Conservation (phyloP, 2,329 filamentous ascomycete genomes). For the Scedosporium minutisporum region DNA sequence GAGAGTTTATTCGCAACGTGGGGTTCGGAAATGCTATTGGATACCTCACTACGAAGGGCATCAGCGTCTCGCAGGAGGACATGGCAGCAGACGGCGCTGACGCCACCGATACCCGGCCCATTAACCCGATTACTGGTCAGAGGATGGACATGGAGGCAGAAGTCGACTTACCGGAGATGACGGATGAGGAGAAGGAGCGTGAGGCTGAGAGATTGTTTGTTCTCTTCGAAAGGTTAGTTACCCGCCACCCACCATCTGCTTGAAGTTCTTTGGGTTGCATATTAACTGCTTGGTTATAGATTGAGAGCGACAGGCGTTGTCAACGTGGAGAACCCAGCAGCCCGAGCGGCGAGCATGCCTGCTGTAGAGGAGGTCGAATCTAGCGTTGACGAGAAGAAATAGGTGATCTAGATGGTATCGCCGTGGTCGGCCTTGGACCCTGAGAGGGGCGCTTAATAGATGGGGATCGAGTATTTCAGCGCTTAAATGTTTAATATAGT, state of each 20-base stretch:
- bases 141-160: constrained; percentile 58
- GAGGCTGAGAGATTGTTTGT: constrained; percentile 88
- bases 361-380: constrained; percentile 37
- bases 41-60: constrained; percentile 56
- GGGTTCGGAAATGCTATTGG: constrained; percentile 92
- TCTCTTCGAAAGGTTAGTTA: constrained; percentile 67
- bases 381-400: constrained; percentile 8
- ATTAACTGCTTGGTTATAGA: constrained; percentile 19
- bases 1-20: constrained; percentile 77
- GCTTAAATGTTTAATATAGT: too few species aligned
- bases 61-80: constrained; percentile 13
- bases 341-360: constrained; percentile 60
- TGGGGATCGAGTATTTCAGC: not conserved
- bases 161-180: constrained; percentile 63
- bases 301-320: constrained; percentile 68
- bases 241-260: not conserved
- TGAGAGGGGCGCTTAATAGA: not conserved
- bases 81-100: constrained; percentile 6
- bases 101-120: constrained; percentile 30
- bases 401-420: not conserved
- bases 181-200: constrained; percentile 78
- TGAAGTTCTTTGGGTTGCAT: not conserved
- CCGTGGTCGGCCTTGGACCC: not conserved
- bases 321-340: constrained; percentile 68
- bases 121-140: constrained; percentile 87